A percentile compares a stretch with the other conserved stretches of the same genome.
These are phyloP conservation scores for Clitoria ternatea DNA, from an alignment of 306 rosid species.

Conservation along the genomic window DNA sequence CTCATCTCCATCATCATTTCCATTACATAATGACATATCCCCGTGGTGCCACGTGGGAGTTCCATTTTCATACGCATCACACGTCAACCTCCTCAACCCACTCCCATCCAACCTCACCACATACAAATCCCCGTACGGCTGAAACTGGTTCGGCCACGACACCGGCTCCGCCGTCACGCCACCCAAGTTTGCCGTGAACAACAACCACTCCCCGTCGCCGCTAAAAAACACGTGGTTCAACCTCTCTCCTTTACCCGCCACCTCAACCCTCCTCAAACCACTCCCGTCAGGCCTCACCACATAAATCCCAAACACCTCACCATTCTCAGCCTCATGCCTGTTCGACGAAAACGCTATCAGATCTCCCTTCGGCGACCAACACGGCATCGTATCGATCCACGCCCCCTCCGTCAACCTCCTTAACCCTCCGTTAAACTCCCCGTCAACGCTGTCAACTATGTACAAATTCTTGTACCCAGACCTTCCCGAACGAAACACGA, in stretches of 20 bases:
- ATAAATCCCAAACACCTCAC: constrained; percentile 57
- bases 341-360: constrained; percentile 85
- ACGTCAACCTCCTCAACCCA: constrained; percentile 81
- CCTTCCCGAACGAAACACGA: constrained; percentile 82
- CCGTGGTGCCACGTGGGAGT: constrained; percentile 63
- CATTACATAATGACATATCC: constrained; percentile 17
- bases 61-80: constrained; percentile 69
- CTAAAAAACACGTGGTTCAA: constrained; percentile 81
- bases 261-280: constrained; percentile 53
- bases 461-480: constrained; percentile 71
- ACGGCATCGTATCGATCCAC: constrained; percentile 90
- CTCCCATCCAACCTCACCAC: constrained; percentile 64
- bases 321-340: constrained; percentile 44
- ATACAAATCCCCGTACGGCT: constrained; percentile 82
- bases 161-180: constrained; percentile 80
- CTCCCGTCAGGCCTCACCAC: constrained; percentile 63
- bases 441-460: constrained; percentile 61
- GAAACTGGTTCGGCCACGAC: constrained; percentile 76
- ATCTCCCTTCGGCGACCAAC: constrained; percentile 84
- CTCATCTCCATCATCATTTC: constrained; percentile 30
- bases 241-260: constrained; percentile 73
- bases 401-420: constrained; percentile 65
- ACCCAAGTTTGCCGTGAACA: constrained; percentile 66
- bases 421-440: constrained; percentile 49
- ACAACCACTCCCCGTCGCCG: constrained; percentile 68